Evolutionary conservation across 2,329 filamentous ascomycete species (phyloP), one percentile per base, ranked within the genome.

Genomic region (Bisporella sp.): DNA sequence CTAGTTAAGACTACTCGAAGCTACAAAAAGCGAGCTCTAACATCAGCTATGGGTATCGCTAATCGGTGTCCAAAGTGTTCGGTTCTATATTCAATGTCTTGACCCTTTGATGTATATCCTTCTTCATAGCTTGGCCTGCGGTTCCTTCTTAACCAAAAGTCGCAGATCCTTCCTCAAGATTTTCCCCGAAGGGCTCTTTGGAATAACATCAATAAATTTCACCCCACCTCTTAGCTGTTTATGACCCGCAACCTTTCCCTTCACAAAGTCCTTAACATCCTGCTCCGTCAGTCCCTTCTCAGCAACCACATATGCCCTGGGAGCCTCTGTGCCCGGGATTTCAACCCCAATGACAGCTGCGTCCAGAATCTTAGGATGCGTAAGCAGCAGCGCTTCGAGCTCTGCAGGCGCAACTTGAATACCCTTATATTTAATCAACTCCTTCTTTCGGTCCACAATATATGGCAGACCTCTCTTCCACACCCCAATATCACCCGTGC

Each of bases 401-500:
- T 75, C 73, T 3, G 71, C 71, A 0, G 73, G 73, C 7, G 72
- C 69, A 11, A 75, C 71, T 59, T 75, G 72, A 13, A 73, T 56
- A 6, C 72, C 73, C 57, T 74, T 73, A 54, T 73, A 73, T 54
- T 74, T 74, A 59, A 74, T 73, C 12, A 73, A 58, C 51, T 73
- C 68, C 64, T 71, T 69, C 50, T 63, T 64, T 11, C 71, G 64
- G 46, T 77, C 72, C 62, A 93, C 87, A 58, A 87, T 79, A 57
- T 87, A 84, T 4, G 41, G 44, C 2, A 53, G 37, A 4, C 53
- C 52, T 2, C 67, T 68, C 6, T 77, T 71, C 31, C 79, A 76
- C 13, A 89, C 76, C 3, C 91, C 92, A 5, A 97, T 84, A 66
- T 97, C 93, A 40, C 93, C 92, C 1, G 93, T 97, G 70, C 88